These are phyloP conservation scores for Penicillium malachiteum DNA, from an alignment of 495 filamentous ascomycete species.

Conservation along the genomic window DNA sequence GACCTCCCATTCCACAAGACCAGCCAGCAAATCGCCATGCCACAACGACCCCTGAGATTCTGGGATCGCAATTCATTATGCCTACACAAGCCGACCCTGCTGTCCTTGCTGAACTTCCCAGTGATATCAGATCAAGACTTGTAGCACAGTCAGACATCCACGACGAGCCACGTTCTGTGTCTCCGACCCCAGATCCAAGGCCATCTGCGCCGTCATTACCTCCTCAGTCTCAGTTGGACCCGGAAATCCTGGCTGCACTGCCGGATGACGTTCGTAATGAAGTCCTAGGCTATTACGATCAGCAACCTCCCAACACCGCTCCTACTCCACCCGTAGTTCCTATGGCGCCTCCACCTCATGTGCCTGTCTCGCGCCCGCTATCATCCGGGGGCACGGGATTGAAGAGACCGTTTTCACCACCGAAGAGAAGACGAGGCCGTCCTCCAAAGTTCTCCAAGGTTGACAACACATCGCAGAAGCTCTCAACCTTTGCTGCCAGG, in stretches of 20 bases:
- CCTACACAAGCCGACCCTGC: constrained; percentile 75
- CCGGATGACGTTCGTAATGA: constrained; percentile 83
- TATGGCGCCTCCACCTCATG: constrained; percentile 13
- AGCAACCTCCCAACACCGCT: constrained; percentile 3
- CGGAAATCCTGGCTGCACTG: constrained; percentile 70
- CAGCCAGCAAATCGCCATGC: constrained; percentile 50
- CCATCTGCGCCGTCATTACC: constrained; percentile 31
- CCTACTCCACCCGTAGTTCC: constrained; percentile 12
- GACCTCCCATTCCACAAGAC: constrained; percentile 33
- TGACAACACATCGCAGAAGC: constrained; percentile 50
- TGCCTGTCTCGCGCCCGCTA: constrained; percentile 49
- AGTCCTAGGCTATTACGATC: constrained; percentile 65
- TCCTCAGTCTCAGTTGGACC: constrained; percentile 64
- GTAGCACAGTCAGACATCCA: constrained; percentile 46
- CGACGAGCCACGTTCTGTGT: constrained; percentile 22
- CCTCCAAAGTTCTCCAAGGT: constrained; percentile 37
- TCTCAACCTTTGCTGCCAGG: constrained; percentile 62
- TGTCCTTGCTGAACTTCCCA: constrained; percentile 75
- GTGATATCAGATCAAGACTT: constrained; percentile 74
- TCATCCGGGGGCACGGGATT: constrained; percentile 30
- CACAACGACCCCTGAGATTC: constrained; percentile 66
- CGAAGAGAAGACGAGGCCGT: constrained; percentile 56
- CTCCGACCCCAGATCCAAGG: constrained; percentile 23
- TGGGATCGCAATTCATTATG: constrained; percentile 85
- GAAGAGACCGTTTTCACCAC: constrained; percentile 55